These are phyloP conservation scores for Blastocystis sp. DNA, from an alignment of 352 stramenopile species.

Conservation along the genomic window DNA sequence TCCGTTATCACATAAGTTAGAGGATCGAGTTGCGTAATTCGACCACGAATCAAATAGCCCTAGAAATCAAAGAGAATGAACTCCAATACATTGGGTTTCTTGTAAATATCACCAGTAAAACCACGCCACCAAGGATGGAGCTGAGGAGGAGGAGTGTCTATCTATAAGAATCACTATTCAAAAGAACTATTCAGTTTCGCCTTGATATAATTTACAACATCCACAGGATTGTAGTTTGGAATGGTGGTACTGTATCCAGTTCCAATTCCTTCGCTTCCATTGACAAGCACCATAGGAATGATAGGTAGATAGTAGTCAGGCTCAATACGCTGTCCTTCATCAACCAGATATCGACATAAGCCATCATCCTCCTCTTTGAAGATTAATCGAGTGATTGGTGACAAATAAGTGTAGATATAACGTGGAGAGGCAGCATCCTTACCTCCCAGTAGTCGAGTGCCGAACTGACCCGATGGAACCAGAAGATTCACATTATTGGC, in stretches of 20 bases:
- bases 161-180: constrained; percentile 71
- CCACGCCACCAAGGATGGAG: constrained; percentile 86
- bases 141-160: constrained; percentile 74
- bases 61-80: background rate
- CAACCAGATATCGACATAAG: constrained; percentile 83
- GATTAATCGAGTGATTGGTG: constrained; percentile 78
- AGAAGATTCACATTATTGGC: constrained; percentile 96
- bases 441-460: constrained; percentile 90
- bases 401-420: constrained; percentile 90
- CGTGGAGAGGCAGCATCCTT: constrained; percentile 88
- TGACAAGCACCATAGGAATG: constrained; percentile 93
- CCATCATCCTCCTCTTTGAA: constrained; percentile 85
- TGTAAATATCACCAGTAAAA: constrained; percentile 83
- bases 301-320: constrained; percentile 89
- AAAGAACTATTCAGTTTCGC: constrained; percentile 71
- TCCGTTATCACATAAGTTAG: constrained; percentile 90
- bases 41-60: constrained; percentile 61
- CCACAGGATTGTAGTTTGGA: constrained; percentile 85
- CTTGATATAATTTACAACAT: constrained; percentile 77
- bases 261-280: constrained; percentile 92
- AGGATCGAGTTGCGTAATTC: constrained; percentile 72
- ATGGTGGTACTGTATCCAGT: constrained; percentile 89
- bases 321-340: constrained; percentile 87
- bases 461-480: constrained; percentile 91
- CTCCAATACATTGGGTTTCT: constrained; percentile 72